Evolutionary conservation across 2,329 filamentous ascomycete species (phyloP).

Genomic region (Neoascochyta sp.): DNA sequence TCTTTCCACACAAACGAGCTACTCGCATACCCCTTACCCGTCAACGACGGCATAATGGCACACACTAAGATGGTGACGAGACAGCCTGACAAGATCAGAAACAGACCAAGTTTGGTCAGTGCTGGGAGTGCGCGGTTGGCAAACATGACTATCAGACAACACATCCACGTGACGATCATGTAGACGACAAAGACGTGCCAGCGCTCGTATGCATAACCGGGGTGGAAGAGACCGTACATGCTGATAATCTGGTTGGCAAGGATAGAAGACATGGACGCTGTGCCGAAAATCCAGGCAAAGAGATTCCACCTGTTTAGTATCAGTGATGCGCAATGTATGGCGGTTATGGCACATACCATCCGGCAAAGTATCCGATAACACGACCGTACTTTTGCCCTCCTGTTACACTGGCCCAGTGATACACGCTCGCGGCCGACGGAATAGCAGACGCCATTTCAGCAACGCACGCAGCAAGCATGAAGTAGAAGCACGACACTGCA

Average conservation of each 20-base stretch:
- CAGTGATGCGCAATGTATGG: neutral
- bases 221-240: constrained; percentile 50
- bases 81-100: constrained; percentile 52
- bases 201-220: constrained; percentile 43
- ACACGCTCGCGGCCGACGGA: constrained; percentile 45
- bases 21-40: constrained; percentile 42
- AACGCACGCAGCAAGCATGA: constrained; percentile 49
- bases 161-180: constrained; percentile 47
- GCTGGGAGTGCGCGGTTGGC: constrained; percentile 52
- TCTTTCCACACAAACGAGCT: constrained; percentile 46
- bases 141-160: constrained; percentile 49
- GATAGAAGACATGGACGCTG: constrained; percentile 43
- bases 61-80: constrained; percentile 56
- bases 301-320: constrained; percentile 45
- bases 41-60: constrained; percentile 51
- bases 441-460: constrained; percentile 50
- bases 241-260: constrained; percentile 46
- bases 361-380: constrained; percentile 49
- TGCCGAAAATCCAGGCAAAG: constrained; percentile 50
- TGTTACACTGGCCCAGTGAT: constrained; percentile 53
- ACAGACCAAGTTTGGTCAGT: constrained; percentile 54
- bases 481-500: constrained; percentile 50
- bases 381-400: constrained; percentile 47
- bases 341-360: constrained; percentile 33
- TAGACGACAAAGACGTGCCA: constrained; percentile 54